Base-by-base conservation (phyloP, 2,329 filamentous ascomycete species). In the Xylariales sp. region DNA sequence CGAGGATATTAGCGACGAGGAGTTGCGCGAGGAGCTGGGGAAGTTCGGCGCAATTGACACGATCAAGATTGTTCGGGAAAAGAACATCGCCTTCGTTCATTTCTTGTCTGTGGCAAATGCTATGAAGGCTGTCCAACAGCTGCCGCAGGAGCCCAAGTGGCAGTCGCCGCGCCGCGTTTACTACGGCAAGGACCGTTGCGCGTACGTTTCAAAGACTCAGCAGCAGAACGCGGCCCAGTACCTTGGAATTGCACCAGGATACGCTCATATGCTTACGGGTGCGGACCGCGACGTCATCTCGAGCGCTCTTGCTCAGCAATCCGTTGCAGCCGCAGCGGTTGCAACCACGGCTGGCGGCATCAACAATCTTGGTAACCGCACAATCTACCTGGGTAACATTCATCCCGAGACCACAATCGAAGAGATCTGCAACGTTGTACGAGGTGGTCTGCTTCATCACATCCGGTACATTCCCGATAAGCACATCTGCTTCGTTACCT, bases 391-490 rank as follows among this genome's bases (percentile, higher is more conserved):
- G 5, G 93, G 93, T 54, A 98, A 98, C 67, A 98, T 98, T 51
- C 93, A 98, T 64, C 93, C 93, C 0, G 93, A 98, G 70, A 98
- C 93, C 2, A 97, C 91, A 2, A 95, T 97, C 54, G 93, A 98
- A 70, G 93, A 98, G 70, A 98, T 98, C 62, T 98, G 93, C 77
- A 98, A 98, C 59, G 93, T 98, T 43, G 93, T 98, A 39, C 82
- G 93, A 50, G 93, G 93, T 45, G 93, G 93, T 55, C 78, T 98
- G 51, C 76, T 98, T 55, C 93, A 98, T 65, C 93, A 98, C 65
- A 95, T 98, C 64, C 88, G 93, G 54, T 98, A 97, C 68, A 98
- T 98, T 55, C 93, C 93, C 5, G 93, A 98, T 71, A 98, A 98
- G 79, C 93, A 98, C 69, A 98, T 98, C 54, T 98, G 93, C 74